Evolutionary conservation across 495 filamentous ascomycete genomes (phyloP).

Genomic region (Echria macrotheca): DNA sequence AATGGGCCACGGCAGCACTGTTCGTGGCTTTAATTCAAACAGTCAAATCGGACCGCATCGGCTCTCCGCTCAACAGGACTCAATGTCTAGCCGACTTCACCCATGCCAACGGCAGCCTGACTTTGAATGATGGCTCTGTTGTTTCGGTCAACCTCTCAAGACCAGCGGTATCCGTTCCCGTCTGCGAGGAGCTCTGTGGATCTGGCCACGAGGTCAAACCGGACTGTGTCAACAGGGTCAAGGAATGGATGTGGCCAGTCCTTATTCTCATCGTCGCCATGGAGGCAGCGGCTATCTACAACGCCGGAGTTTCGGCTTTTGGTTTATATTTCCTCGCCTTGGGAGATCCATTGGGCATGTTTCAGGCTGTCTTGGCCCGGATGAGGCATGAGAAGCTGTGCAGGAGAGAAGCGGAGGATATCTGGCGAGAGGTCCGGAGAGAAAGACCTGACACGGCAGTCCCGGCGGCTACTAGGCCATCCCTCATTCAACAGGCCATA

Average conservation of each 20-base stretch:
- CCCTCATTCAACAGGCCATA: too few relatives aligned
- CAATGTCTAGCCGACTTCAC: too few relatives aligned
- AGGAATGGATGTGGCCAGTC: neutral
- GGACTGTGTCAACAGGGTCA: neutral
- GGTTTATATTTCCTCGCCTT: neutral
- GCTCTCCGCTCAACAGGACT: too few relatives aligned
- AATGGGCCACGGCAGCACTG: too few relatives aligned
- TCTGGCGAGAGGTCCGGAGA: neutral
- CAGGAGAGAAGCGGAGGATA: neutral
- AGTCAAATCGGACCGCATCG: too few relatives aligned
- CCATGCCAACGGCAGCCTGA: too few relatives aligned
- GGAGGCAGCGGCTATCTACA: neutral
- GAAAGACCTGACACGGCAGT: too few relatives aligned
- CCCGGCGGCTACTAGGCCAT: too few relatives aligned
- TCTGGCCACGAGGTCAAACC: neutral
- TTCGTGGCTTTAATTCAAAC: too few relatives aligned
- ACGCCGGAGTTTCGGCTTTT: neutral
- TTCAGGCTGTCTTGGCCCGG: neutral
- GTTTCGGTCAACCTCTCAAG: too few relatives aligned
- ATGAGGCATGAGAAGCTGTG: neutral
- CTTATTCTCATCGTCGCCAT: neutral
- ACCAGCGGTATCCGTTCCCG: neutral
- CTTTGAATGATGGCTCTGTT: too few relatives aligned
- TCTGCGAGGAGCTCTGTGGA: neutral
- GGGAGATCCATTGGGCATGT: neutral